Base-by-base conservation (phyloP, 2,329 filamentous ascomycete genomes). In the Didymella lethalis region DNA sequence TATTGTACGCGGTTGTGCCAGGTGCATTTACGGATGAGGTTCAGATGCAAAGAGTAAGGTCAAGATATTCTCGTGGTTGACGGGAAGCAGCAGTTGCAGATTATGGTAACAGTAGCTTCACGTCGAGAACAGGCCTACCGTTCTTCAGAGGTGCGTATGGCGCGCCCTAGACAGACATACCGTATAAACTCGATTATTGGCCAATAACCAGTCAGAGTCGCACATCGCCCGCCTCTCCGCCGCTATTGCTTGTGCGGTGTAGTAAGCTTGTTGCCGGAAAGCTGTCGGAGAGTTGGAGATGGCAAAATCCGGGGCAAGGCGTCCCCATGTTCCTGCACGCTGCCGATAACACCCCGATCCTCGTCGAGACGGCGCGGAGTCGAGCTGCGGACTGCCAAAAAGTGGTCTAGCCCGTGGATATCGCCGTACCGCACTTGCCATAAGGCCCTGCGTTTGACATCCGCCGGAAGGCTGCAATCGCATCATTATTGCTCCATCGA, bases 221-320 rank as follows among this genome's bases (percentile, higher is more conserved):
- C 18, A 1, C 18, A 18, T 18, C 18, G 18, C 18, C 18, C 18
- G 18, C 18, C 18, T 18, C 18, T 18, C 18, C 18, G 18, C 18
- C 18, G 18, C 18, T 18, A 18, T 18, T 18, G 18, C 18, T 18
- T 18, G 18, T 18, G 18, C 18, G 18, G 18, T 18, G 18, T 18
- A 3, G 23, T 23, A 23, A 23, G 23, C 23, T 23, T 23, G 23
- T 23, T 38, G 41, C 25, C 45, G 50, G 25, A 54, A 59, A 49
- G 38, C 34, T n/a, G 32, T 49, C 49, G 55, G 55, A 45, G 40
- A 50, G 54, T 45, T 36, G 34, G 7, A 36, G 18, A 45, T 48
- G 49, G 36, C 48, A 38, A 41, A 57, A 51, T 48, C 55, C 18
- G 55, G 55, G 55, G 55, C 55, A 44, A 52, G 50, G 38, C 44